A percentile compares a stretch with the other conserved stretches of the same genome.
Conservation (phyloP, 805 yeast genomes). For the Candida easanensis region DNA sequence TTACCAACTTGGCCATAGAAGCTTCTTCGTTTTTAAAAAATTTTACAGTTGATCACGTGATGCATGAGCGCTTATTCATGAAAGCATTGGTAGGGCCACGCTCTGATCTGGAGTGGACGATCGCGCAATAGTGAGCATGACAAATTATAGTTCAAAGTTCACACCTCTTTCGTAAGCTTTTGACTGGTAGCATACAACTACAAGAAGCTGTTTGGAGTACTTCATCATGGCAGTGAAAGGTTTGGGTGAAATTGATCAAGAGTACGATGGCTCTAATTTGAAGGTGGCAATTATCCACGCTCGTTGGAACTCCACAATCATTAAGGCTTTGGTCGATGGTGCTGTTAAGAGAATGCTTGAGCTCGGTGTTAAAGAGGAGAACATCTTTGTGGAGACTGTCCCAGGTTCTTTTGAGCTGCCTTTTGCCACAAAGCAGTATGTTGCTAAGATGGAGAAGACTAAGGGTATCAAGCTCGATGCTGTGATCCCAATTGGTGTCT, state of each 20-base stretch:
- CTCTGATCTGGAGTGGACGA: not conserved
- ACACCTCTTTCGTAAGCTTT: too few species aligned
- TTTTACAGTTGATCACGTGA: not conserved
- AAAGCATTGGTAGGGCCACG: conserved; percentile 6
- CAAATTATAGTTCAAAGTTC: conserved; percentile 1
- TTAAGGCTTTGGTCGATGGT: conserved; percentile 78
- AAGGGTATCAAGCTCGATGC: conserved; percentile 65
- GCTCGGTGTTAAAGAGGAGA: conserved; percentile 70
- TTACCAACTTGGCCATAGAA: conserved; percentile 66
- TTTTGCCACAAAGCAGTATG: conserved; percentile 59
- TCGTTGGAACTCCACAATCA: conserved; percentile 85
- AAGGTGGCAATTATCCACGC: conserved; percentile 90
- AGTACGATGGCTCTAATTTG: conserved; percentile 64
- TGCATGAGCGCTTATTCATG: not conserved
- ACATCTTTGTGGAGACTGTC: conserved; percentile 78
- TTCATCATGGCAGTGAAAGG: conserved; percentile 73
- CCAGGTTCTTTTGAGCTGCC: conserved; percentile 97
- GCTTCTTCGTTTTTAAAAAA: conserved; percentile 24
- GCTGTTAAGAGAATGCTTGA: conserved; percentile 57
- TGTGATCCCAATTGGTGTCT: conserved; percentile 87
- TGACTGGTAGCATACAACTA: too few species aligned
- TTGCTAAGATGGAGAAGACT: conserved; percentile 38
- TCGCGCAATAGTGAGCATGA: conserved; percentile 1
- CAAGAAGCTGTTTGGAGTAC: too few species aligned
- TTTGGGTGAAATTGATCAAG: conserved; percentile 67